Conservation (phyloP, 2,329 filamentous ascomycete species). For the Aspergillus sp. region DNA sequence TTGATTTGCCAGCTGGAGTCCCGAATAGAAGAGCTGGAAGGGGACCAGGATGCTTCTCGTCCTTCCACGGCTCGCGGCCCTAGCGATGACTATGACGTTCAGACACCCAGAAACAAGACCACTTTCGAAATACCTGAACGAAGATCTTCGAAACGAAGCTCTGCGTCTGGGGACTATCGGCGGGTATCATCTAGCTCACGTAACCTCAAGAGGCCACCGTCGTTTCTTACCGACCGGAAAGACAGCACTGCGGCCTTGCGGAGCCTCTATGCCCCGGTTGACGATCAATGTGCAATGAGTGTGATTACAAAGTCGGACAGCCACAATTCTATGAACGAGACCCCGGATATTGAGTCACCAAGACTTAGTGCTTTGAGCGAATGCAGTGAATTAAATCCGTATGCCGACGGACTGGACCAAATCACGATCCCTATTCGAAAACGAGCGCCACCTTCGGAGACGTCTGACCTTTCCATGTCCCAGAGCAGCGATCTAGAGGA, state of each 20-base stretch:
- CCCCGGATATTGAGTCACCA: conserved; percentile 37
- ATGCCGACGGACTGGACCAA: conserved; percentile 27
- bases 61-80: conserved; percentile 27
- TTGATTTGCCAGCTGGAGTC: conserved; percentile 45
- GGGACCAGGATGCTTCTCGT: conserved; percentile 18
- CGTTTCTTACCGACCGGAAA: conserved; percentile 39
- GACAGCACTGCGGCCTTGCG: conserved; percentile 40
- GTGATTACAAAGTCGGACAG: conserved; percentile 37
- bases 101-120: conserved; percentile 28
- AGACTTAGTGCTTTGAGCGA: conserved; percentile 46
- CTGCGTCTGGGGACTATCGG: conserved; percentile 15
- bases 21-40: conserved; percentile 36
- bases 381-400: conserved; percentile 42
- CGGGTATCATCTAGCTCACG: conserved; percentile 25
- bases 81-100: conserved; percentile 25
- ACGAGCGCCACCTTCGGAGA: conserved; percentile 12
- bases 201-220: conserved; percentile 35
- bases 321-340: conserved; percentile 35
- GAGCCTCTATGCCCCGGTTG: conserved; percentile 36
- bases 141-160: conserved; percentile 36
- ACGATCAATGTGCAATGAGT: conserved; percentile 27
- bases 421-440: conserved; percentile 31
- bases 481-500: conserved; percentile 19
- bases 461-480: conserved; percentile 16
- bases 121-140: conserved; percentile 40